phyloP scores from a whole-genome alignment of 2,329 filamentous ascomycete genomes.

The Verticillium nonalfalfae region DNA sequence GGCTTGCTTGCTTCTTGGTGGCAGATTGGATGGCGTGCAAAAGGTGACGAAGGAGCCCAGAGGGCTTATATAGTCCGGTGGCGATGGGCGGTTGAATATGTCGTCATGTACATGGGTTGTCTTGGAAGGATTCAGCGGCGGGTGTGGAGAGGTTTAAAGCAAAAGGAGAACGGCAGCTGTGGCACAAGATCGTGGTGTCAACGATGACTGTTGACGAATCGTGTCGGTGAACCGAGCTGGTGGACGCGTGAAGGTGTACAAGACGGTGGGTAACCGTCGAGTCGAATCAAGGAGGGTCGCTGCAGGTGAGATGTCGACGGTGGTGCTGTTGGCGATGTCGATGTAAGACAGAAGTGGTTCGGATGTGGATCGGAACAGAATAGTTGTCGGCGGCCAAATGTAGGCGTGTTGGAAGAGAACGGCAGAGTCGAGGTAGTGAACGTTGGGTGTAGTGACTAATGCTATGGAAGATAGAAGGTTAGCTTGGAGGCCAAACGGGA shows the following conservation, averaged over 20 bases:
- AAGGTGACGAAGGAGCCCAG: constrained; percentile 2
- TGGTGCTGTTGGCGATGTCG: background rate
- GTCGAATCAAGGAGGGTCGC: background rate
- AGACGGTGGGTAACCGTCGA: background rate
- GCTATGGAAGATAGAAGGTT: constrained; percentile 5
- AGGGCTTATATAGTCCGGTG: constrained; percentile 19
- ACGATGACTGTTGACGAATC: background rate
- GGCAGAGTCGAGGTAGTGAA: background rate
- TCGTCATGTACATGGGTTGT: constrained; percentile 1
- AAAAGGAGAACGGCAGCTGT: background rate
- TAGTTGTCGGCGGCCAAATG: background rate
- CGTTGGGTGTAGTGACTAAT: constrained; percentile 6
- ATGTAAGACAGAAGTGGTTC: background rate
- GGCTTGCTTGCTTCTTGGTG: constrained; percentile 17
- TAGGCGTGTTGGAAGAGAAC: background rate
- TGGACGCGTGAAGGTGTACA: background rate
- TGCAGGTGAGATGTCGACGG: background rate
- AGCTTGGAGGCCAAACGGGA: constrained; percentile 1
- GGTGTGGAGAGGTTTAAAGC: background rate
- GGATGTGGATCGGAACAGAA: background rate
- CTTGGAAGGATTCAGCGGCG: background rate
- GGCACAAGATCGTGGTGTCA: background rate
- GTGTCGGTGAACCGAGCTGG: background rate
- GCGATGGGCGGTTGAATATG: constrained; percentile 16
- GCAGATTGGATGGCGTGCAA: constrained; percentile 22